A percentile compares a stretch with the other conserved stretches of the same genome.
phyloP scores from a whole-genome alignment of 805 yeast species.

The Wickerhamiella kurtzmanii region DNA sequence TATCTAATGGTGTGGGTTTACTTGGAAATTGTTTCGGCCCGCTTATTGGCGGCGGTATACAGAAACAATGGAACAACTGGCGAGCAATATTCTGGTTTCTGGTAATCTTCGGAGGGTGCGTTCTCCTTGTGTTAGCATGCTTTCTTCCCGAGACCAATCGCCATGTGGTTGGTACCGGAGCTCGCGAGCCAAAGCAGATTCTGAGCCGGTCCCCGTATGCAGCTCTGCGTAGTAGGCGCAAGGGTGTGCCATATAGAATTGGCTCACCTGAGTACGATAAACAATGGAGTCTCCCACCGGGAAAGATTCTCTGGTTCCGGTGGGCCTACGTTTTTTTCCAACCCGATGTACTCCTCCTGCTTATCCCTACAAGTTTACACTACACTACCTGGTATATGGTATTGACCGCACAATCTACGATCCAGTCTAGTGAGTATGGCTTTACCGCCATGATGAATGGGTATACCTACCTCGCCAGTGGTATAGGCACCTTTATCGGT shows the following conservation, averaged over 20 bases:
- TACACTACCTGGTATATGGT: slow-evolving; percentile 60
- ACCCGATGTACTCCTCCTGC: slow-evolving; percentile 34
- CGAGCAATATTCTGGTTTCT: slow-evolving; percentile 53
- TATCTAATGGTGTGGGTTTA: slow-evolving; percentile 49
- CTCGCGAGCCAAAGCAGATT: slow-evolving; percentile 31
- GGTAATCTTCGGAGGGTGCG: slow-evolving; percentile 46
- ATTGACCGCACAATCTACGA: slow-evolving; percentile 50
- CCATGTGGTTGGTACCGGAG: slow-evolving; percentile 60
- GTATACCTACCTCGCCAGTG: slow-evolving; percentile 62
- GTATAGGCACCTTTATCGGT: slow-evolving; percentile 50
- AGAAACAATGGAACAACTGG: slow-evolving; percentile 42
- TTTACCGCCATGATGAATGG: slow-evolving; percentile 49
- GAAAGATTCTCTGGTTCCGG: slow-evolving; percentile 11
- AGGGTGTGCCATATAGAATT: slow-evolving; percentile 19
- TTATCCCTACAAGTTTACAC: slow-evolving; percentile 47
- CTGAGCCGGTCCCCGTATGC: slow-evolving; percentile 20
- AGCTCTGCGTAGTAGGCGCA: slow-evolving; percentile 9
- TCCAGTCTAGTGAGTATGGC: slow-evolving; percentile 37
- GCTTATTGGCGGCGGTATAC: slow-evolving; percentile 41
- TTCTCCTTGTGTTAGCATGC: slow-evolving; percentile 24
- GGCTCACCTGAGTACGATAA: slow-evolving; percentile 13
- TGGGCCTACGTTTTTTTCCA: slow-evolving; percentile 34
- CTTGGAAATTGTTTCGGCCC: slow-evolving; percentile 73
- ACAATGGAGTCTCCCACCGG: slow-evolving; percentile 17
- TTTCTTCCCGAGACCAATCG: slow-evolving; percentile 67